Evolutionary conservation across 2,329 filamentous ascomycete genomes (phyloP).

Genomic region (Pseudogymnoascus sp.): DNA sequence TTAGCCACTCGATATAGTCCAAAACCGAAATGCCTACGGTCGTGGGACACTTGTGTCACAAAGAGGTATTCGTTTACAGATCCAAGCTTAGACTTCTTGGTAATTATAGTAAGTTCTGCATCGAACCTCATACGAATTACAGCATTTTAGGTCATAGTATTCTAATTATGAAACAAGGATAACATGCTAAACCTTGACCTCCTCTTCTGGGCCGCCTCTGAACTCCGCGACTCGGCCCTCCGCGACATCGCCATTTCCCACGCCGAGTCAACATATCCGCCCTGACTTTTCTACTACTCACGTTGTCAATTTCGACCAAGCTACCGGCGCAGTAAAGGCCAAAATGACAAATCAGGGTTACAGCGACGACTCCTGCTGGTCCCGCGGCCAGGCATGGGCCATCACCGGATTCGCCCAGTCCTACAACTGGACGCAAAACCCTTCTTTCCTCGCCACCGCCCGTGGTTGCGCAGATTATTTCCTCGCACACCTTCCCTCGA

Average conservation of each 20-base stretch:
- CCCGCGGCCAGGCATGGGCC: slow-evolving; percentile 41
- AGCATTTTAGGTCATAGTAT: neutral
- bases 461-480: slow-evolving; percentile 38
- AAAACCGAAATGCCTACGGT: slow-evolving; percentile 30
- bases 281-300: slow-evolving; percentile 33
- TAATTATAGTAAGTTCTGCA: slow-evolving; percentile 30
- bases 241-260: slow-evolving; percentile 31
- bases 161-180: slow-evolving; percentile 20
- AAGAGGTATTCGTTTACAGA: slow-evolving; percentile 31
- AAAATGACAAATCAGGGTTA: slow-evolving; percentile 41
- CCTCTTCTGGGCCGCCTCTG: slow-evolving; percentile 33
- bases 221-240: slow-evolving; percentile 27
- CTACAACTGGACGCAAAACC: slow-evolving; percentile 37
- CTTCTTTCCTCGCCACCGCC: slow-evolving; percentile 35
- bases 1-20: slow-evolving; percentile 31
- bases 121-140: neutral
- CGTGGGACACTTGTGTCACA: slow-evolving; percentile 37
- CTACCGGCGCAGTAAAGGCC: slow-evolving; percentile 30
- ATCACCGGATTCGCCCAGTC: slow-evolving; percentile 39
- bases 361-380: slow-evolving; percentile 36
- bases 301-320: slow-evolving; percentile 38
- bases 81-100: slow-evolving; percentile 30
- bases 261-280: slow-evolving; percentile 34
- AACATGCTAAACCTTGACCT: slow-evolving; percentile 36
- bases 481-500: slow-evolving; percentile 29